Base-by-base conservation (phyloP, 352 stramenopile genomes). In the Globisporangium splendens region DNA sequence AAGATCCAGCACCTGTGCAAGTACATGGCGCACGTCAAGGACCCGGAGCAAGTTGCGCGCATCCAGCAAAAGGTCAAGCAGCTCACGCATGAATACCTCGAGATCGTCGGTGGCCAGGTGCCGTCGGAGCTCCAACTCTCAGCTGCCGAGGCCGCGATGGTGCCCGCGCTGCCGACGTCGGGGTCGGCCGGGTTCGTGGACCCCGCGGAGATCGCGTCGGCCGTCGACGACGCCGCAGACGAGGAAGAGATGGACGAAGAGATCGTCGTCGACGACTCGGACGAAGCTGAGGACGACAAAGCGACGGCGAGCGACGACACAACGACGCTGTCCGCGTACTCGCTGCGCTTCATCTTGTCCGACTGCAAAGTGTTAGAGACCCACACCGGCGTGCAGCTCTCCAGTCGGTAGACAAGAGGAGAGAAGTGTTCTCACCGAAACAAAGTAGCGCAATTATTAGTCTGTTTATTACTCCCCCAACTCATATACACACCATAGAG, bases 1-100 rank as follows among this genome's bases (percentile, higher is more conserved):
- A 89, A 90, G 78, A 92, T 92, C 62, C 79, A 92, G 70, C 79
- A 90, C 62, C 69, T 92, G 53, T 90, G 77, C 73, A 92, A 92
- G 73, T 92, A 84, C 74, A 85, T 92, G 68, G 82, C 80, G 24
- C 82, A 91, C 62, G 79, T 89, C 18, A 80, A 73, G 44, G 82
- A 92, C 57, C 56, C 69, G 6, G 77, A 89, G 63, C 77, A 89
- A 56, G 78, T 80, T 50, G 64, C 80, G 46, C 82, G 82, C 59
- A 89, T 92, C 57, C 79, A 87, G 64, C 72, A 79, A 14, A 86
- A 86, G 65, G 88, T 92, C 65, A 79, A 86, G 61, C 77, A 89
- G 68, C 77, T 90, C 65, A 89, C 79, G 51, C 73, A 89, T 50
- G 82, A 92, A 51, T 92, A 92, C 57, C 65, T 89, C 20, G 78